These are phyloP conservation scores for Obelidium mucronatum DNA, from an alignment of 192 early-diverging fungal genomes.

Conservation along the genomic window DNA sequence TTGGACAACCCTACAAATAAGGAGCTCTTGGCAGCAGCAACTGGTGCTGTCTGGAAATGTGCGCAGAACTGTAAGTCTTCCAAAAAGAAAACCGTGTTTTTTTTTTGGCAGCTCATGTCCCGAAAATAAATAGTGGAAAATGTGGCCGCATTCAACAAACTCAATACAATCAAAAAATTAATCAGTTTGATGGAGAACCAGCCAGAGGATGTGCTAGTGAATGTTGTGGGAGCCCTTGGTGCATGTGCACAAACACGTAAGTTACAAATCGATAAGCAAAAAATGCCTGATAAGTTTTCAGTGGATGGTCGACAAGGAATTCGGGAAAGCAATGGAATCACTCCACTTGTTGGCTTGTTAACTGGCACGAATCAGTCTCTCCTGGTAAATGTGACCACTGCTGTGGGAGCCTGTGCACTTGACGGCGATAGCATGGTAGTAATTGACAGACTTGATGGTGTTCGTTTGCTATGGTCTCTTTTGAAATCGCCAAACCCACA, in stretches of 20 bases:
- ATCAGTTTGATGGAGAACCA: conserved; percentile 70
- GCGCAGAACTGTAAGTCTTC: conserved; percentile 67
- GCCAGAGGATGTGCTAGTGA: conserved; percentile 72
- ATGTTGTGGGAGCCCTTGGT: conserved; percentile 69
- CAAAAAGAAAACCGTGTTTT: no score
- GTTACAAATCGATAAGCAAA: not conserved
- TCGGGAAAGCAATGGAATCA: conserved; percentile 65
- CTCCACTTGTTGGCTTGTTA: conserved; percentile 64
- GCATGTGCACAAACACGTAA: conserved; percentile 69
- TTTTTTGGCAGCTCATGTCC: conserved; percentile 11
- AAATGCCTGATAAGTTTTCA: conserved; percentile 34
- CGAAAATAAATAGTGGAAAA: conserved; percentile 56
- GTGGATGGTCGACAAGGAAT: conserved; percentile 67
- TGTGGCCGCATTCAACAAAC: conserved; percentile 67
- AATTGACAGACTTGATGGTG: conserved; percentile 69
- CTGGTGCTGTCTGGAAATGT: conserved; percentile 74
- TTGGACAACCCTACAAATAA: conserved; percentile 67
- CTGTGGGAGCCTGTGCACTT: conserved; percentile 66
- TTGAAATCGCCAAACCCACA: conserved; percentile 65
- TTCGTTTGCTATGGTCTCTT: conserved; percentile 71
- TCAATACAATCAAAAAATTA: conserved; percentile 71
- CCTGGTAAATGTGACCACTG: conserved; percentile 69
- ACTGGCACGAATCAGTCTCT: conserved; percentile 68
- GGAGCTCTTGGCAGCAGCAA: conserved; percentile 69
- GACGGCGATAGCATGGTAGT: conserved; percentile 70